A percentile compares a stretch with the other conserved stretches of the same genome.
Evolutionary conservation across 441 rosid species (phyloP).

Genomic region (Gossypium schwendimanii): DNA sequence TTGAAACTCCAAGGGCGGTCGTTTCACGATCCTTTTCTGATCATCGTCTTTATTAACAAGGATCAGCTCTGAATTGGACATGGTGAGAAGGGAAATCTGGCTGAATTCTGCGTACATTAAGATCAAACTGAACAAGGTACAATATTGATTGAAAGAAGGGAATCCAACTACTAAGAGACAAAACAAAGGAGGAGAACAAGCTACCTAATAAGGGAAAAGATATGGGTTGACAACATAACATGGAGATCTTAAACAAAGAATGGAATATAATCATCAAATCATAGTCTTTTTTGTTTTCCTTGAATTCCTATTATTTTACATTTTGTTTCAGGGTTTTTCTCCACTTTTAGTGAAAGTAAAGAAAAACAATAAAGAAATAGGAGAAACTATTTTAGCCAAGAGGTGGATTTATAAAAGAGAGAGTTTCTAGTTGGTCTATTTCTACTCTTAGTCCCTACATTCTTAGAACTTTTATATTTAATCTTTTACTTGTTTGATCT

Average conservation of each 20-base stretch:
- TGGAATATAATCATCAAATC: conserved; percentile 9
- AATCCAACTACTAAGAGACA: not conserved
- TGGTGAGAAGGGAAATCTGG: conserved; percentile 3
- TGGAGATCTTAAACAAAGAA: conserved; percentile 7
- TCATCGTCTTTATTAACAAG: conserved; percentile 20
- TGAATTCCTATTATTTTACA: not conserved
- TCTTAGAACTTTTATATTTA: too few species aligned
- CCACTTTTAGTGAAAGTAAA: conserved; percentile 1
- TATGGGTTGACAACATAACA: conserved; percentile 2
- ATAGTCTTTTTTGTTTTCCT: not conserved
- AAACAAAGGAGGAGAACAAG: not conserved
- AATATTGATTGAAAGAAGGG: not conserved
- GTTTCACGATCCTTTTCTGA: conserved; percentile 13
- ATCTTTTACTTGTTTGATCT: too few species aligned
- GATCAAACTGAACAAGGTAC: not conserved
- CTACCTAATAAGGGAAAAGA: not conserved
- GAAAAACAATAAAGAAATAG: too few species aligned
- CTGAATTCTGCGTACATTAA: conserved; percentile 3
- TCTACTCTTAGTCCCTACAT: too few species aligned
- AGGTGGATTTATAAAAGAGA: not conserved
- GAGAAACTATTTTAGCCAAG: not conserved
- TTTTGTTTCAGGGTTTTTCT: not conserved
- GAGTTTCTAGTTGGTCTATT: not conserved
- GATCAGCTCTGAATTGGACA: conserved; percentile 10
- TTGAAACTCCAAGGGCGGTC: conserved; percentile 13